phyloP scores from a whole-genome alignment of 306 rosid genomes.

The Myrica gale region DNA sequence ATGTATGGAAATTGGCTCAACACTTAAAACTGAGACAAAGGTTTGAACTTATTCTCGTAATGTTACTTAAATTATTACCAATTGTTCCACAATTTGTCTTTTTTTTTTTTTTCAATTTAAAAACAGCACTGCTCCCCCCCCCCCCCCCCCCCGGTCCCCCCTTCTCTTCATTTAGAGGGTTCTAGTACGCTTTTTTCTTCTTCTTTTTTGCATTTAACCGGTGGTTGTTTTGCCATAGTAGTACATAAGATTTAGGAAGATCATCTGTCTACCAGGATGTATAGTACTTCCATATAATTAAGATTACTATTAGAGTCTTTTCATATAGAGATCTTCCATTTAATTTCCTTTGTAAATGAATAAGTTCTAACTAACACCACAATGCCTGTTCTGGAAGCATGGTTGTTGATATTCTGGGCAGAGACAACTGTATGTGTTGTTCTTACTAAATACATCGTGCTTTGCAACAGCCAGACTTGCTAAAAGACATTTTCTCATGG shows the following conservation, averaged over 20 bases:
- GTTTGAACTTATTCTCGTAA: slow-evolving; percentile 40
- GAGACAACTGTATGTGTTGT: not conserved
- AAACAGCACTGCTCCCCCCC: not conserved
- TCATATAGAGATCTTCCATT: not conserved
- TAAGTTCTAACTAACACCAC: not conserved
- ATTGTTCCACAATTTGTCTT: not conserved
- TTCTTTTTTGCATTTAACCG: not conserved
- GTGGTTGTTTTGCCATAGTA: not conserved
- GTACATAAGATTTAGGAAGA: not conserved
- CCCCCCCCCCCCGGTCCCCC: not conserved
- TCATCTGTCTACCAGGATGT: not conserved
- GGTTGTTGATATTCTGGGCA: not conserved
- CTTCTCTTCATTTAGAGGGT: not conserved
- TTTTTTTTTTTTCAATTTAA: too few relatives aligned
- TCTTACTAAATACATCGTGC: not conserved
- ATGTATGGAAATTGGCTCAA: slow-evolving; percentile 74
- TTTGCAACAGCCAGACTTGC: not conserved
- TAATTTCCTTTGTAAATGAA: not conserved
- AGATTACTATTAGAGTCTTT: too few relatives aligned
- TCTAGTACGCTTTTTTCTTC: not conserved
- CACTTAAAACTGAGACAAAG: slow-evolving; percentile 91
- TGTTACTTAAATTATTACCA: not conserved
- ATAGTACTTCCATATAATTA: not conserved
- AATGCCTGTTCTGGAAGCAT: not conserved
- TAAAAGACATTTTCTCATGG: not conserved